Evolutionary conservation across 208 protist genomes (phyloP).

Genomic region (Acanthamoeba triangularis): DNA sequence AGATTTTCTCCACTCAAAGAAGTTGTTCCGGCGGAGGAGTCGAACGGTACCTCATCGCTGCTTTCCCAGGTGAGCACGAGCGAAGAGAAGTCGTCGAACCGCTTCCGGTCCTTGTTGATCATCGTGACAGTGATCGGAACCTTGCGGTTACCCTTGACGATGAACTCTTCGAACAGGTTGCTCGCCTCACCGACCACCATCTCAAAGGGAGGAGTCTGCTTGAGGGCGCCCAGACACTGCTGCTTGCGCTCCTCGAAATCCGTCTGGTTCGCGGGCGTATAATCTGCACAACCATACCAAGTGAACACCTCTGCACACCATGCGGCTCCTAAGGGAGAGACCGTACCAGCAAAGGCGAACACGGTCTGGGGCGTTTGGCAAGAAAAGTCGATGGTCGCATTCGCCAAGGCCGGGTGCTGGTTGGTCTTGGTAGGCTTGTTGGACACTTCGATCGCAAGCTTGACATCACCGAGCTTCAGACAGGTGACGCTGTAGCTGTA

Average conservation of each 20-base stretch:
- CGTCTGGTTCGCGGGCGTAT: background rate
- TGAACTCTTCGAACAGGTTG: conserved; percentile 11
- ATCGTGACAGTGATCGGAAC: conserved; percentile 46
- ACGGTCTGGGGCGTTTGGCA: conserved; percentile 58
- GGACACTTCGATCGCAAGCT: conserved; percentile 18
- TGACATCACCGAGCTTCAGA: conserved; percentile 50
- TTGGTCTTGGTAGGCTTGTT: conserved; percentile 76
- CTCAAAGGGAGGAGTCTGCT: conserved; percentile 61
- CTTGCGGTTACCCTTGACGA: background rate
- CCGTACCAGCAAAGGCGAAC: conserved; percentile 37
- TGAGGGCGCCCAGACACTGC: conserved; percentile 48
- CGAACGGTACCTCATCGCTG: background rate
- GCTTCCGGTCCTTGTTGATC: conserved; percentile 47
- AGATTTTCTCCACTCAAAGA: background rate
- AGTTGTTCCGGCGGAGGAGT: background rate
- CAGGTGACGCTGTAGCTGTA: conserved; percentile 67
- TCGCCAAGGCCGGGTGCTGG: conserved; percentile 46
- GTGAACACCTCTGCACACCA: background rate
- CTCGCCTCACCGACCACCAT: conserved; percentile 61
- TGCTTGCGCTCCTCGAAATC: conserved; percentile 68
- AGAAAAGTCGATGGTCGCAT: conserved; percentile 41
- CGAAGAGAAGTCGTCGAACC: conserved; percentile 72
- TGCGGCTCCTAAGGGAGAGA: background rate
- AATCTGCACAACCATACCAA: background rate
- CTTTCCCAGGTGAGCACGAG: conserved; percentile 31